Evolutionary conservation across 768 basidiomycete species (phyloP).

Genomic region (Tylopilus balloui): DNA sequence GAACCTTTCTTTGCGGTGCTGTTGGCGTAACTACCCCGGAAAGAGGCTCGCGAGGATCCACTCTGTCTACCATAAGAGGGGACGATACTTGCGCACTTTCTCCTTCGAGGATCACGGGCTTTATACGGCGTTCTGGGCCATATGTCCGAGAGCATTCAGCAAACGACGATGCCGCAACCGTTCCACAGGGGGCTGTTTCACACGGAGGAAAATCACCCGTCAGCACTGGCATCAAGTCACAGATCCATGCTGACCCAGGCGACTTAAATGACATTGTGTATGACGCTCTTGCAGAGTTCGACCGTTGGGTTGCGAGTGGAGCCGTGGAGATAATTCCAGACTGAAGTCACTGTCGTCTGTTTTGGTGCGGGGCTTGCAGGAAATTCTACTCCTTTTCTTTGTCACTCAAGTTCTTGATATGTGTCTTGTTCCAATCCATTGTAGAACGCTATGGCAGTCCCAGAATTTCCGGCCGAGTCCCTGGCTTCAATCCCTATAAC

Average conservation of each 20-base stretch:
- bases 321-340: constrained; percentile 48
- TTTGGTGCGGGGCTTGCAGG: background rate
- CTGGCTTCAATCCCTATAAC: background rate
- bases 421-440: background rate
- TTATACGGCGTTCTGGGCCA: constrained; percentile 10
- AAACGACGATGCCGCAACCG: background rate
- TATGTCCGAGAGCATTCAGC: background rate
- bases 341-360: constrained; percentile 3
- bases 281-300: constrained; percentile 63
- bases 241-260: background rate
- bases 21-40: background rate
- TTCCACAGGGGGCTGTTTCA: background rate
- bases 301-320: constrained; percentile 65
- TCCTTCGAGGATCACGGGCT: constrained; percentile 24
- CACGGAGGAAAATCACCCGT: background rate
- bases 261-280: constrained; percentile 14
- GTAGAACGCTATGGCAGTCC: background rate
- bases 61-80: background rate
- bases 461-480: no score
- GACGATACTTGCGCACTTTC: constrained; percentile 15
- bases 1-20: background rate
- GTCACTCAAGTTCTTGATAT: background rate
- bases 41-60: background rate
- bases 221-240: background rate
- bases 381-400: background rate